Evolutionary conservation across 2,329 filamentous ascomycete genomes (phyloP).

Genomic region (Emydomyces testavorans): DNA sequence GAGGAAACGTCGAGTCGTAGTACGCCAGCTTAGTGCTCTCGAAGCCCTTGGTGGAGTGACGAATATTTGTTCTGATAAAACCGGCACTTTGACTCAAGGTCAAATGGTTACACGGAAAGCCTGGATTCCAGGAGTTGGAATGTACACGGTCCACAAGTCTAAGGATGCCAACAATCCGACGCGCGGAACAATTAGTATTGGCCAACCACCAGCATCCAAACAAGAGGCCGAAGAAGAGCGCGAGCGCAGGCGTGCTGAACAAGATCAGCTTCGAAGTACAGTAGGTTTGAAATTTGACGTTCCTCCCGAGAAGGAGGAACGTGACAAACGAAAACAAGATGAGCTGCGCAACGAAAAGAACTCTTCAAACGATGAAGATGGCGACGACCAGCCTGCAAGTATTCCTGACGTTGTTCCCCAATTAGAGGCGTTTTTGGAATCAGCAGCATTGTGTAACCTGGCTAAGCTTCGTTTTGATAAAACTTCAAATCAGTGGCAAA

Average conservation of each 20-base stretch:
- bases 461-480: slow-evolving; percentile 39
- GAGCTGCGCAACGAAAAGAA: slow-evolving; percentile 18
- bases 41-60: slow-evolving; percentile 48
- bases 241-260: slow-evolving; percentile 35
- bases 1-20: slow-evolving; percentile 43
- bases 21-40: slow-evolving; percentile 43
- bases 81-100: slow-evolving; percentile 44
- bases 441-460: slow-evolving; percentile 46
- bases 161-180: slow-evolving; percentile 47
- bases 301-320: slow-evolving; percentile 39
- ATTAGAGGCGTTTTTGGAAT: slow-evolving; percentile 42
- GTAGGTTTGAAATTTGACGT: slow-evolving; percentile 53
- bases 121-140: slow-evolving; percentile 45
- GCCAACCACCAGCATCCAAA: slow-evolving; percentile 24
- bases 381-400: slow-evolving; percentile 18
- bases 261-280: slow-evolving; percentile 49
- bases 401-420: slow-evolving; percentile 34
- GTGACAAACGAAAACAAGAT: slow-evolving; percentile 22
- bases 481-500: slow-evolving; percentile 40
- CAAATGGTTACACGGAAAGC: slow-evolving; percentile 51
- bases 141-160: slow-evolving; percentile 42
- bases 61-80: slow-evolving; percentile 49
- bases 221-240: slow-evolving; percentile 24
- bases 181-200: slow-evolving; percentile 37
- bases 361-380: slow-evolving; percentile 12